These are phyloP conservation scores for Corinectria fuckeliana DNA, from an alignment of 2,329 filamentous ascomycete species.

Conservation along the genomic window DNA sequence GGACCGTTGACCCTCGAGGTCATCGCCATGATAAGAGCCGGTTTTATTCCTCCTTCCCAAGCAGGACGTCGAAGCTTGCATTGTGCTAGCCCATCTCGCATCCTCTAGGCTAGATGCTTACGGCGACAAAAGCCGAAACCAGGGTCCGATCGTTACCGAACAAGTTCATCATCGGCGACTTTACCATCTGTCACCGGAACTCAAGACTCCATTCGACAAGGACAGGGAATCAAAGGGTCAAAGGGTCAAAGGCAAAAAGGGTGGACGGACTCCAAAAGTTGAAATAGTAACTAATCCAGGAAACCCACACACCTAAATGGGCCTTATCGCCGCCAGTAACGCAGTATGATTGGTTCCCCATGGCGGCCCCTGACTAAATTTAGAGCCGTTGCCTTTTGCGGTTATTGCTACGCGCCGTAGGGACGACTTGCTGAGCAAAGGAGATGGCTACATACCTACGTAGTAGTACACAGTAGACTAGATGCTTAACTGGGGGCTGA, in stretches of 20 bases:
- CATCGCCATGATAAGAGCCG: too few species aligned
- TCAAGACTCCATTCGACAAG: neutral
- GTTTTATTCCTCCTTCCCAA: neutral
- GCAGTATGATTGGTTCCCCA: conserved; percentile 1
- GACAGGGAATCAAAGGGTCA: neutral
- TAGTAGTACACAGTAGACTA: neutral
- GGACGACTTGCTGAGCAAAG: neutral
- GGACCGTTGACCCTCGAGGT: too few species aligned
- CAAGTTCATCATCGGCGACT: neutral
- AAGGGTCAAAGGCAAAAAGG: too few species aligned
- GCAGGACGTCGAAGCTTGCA: neutral
- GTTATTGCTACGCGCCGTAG: neutral
- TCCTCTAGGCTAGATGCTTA: neutral
- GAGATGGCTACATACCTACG: neutral
- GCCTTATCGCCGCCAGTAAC: conserved; percentile 1
- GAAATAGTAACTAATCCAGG: neutral
- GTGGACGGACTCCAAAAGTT: neutral
- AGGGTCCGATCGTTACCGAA: neutral
- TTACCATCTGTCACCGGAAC: neutral
- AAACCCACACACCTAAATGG: conserved; percentile 6
- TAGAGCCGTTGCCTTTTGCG: neutral
- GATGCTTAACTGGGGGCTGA: too few species aligned
- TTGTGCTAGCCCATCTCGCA: neutral
- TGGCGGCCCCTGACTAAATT: neutral
- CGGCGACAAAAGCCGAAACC: neutral